Base-by-base conservation (phyloP, 768 basidiomycete genomes). In the Leccinum barrowsii region DNA sequence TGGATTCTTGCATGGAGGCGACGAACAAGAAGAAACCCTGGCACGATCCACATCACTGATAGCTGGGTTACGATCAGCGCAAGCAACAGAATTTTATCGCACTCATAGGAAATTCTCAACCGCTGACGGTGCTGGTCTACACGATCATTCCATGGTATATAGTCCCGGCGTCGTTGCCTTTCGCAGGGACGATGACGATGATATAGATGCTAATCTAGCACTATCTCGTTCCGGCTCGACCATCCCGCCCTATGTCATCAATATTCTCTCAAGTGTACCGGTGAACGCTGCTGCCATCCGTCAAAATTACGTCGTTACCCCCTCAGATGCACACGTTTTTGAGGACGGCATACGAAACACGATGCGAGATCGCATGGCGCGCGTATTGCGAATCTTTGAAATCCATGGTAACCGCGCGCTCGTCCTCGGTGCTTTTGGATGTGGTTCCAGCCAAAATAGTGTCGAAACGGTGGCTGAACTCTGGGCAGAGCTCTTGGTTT, bases 351-450 rank as follows among this genome's bases (percentile, higher is more conserved):
- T 79, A 55, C 73, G 77, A 26, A 59, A 55, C 49, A 74, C 72
- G 30, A 80, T 80, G 78, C 71, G 73, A 50, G 79, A 80, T 54
- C 77, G 80, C 42, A 81, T 81, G 80, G 80, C 75, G 1, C 77
- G 79, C 28, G 71, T 67, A 11, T 64, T 81, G 57, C 72, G 74
- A n/a, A 69, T 77, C 35, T 80, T 81, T 59, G 74, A 80, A 64
- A 69, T 71, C 22, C 67, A 69, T 15, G 77, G 78, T 26, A 67
- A 78, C 60, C 70, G 67, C 15, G 67, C 67, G 0, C 63, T 81
- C 30, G 69, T 81, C 10, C 70, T 81, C 2, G 80, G 80, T 53
- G 76, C 74, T 15, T 81, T 80, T 55, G 80, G 79, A 17, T 79
- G 77, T 52, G 77, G 77, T 21, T 75, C 71, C 15, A 75, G 70